phyloP scores from a whole-genome alignment of 257 asterid species.

The Solanum virginianum region DNA sequence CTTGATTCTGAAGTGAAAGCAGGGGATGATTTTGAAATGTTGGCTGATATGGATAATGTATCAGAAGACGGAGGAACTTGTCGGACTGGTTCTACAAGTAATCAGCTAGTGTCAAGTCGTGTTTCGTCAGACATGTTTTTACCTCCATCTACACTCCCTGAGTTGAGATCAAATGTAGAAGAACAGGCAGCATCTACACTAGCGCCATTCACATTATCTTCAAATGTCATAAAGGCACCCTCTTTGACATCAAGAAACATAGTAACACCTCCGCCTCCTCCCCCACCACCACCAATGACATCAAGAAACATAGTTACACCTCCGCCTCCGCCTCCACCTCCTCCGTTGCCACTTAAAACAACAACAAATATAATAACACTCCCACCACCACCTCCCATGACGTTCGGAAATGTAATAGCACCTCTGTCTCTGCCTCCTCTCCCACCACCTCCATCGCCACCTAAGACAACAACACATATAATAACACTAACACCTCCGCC shows the following conservation, averaged over 20 bases:
- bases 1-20: conserved; percentile 6
- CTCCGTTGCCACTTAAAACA: background rate
- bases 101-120: conserved; percentile 2
- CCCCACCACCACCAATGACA: background rate
- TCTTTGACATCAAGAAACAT: background rate
- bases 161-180: conserved; percentile 3
- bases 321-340: background rate
- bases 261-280: background rate
- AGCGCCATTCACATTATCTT: background rate
- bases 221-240: background rate
- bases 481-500: conserved; percentile 1
- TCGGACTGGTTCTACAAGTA: background rate
- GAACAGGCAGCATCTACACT: background rate
- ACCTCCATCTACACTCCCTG: conserved; percentile 14
- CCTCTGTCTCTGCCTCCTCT: background rate
- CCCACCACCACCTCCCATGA: conserved; percentile 3
- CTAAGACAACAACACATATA: background rate
- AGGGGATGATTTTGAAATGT: conserved; percentile 1
- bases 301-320: background rate
- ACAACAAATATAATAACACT: background rate
- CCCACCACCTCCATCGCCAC: background rate
- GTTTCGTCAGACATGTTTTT: conserved; percentile 2
- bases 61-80: conserved; percentile 1
- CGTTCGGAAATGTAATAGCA: background rate
- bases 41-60: conserved; percentile 2